A percentile compares a stretch with the other conserved stretches of the same genome.
These are phyloP conservation scores for Coemansia sp. DNA, from an alignment of 192 early-diverging fungal species.

Conservation along the genomic window DNA sequence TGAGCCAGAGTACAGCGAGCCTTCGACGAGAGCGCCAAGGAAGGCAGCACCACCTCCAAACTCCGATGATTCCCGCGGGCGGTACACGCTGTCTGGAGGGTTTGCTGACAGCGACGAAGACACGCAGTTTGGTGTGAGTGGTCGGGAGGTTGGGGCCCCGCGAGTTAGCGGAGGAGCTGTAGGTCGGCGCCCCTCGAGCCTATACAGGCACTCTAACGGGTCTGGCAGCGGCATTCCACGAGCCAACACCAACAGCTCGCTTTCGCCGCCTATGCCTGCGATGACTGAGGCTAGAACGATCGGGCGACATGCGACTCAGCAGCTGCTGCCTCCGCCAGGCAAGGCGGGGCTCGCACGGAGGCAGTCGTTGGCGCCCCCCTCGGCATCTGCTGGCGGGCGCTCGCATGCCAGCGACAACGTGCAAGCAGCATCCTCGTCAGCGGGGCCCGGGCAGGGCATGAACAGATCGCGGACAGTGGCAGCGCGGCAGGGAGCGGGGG, in stretches of 20 bases:
- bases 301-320: conserved; percentile 8
- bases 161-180: conserved; percentile 20
- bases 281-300: conserved; percentile 14
- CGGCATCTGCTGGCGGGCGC: conserved; percentile 5
- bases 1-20: background rate
- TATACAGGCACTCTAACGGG: conserved; percentile 26
- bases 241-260: conserved; percentile 16
- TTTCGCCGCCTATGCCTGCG: conserved; percentile 35
- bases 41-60: background rate
- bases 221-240: conserved; percentile 29
- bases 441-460: background rate
- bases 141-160: conserved; percentile 12
- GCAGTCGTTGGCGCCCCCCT: conserved; percentile 34
- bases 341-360: conserved; percentile 18
- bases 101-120: conserved; percentile 41
- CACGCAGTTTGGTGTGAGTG: conserved; percentile 1
- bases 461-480: conserved; percentile 9
- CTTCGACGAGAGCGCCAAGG: background rate
- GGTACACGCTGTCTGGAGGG: conserved; percentile 2
- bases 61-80: conserved; percentile 4
- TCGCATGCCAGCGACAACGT: conserved; percentile 10
- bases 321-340: conserved; percentile 27
- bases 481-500: conserved; percentile 12
- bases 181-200: conserved; percentile 28
- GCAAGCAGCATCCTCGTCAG: background rate